Percentiles rank a stretch among this genome's conserved stretches.
These are phyloP conservation scores for Epichloe elymi DNA, from an alignment of 2,329 filamentous ascomycete species.

Conservation along the genomic window DNA sequence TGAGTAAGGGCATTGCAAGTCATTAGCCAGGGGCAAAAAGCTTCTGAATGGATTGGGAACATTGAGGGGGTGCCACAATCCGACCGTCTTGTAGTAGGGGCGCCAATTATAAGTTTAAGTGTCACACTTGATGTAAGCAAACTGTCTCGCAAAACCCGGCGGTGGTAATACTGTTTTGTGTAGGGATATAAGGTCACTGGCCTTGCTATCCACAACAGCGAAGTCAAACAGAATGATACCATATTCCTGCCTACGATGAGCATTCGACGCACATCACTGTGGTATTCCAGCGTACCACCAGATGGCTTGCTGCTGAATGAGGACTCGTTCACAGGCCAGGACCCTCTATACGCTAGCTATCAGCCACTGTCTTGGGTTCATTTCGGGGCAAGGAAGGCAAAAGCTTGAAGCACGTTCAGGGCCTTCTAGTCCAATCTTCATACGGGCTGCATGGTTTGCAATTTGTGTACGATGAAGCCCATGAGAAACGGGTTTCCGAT, in stretches of 20 bases:
- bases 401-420: neutral
- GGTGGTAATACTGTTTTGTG: neutral
- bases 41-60: neutral
- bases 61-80: neutral
- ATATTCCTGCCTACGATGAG: neutral
- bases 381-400: neutral
- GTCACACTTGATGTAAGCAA: neutral
- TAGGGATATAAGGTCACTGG: neutral
- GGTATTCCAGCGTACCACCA: neutral
- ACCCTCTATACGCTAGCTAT: neutral
- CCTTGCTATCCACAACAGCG: neutral
- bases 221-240: neutral
- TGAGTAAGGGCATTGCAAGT: neutral
- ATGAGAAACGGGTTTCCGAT: neutral
- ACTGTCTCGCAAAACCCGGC: neutral
- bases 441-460: neutral
- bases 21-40: neutral
- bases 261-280: neutral
- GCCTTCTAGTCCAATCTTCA: neutral
- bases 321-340: neutral
- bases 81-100: neutral
- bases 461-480: neutral
- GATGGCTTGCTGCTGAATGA: neutral
- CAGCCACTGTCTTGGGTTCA: neutral
- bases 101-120: neutral